Evolutionary conservation across 306 rosid species (phyloP).

Genomic region (Hippophae gyantsensis): DNA sequence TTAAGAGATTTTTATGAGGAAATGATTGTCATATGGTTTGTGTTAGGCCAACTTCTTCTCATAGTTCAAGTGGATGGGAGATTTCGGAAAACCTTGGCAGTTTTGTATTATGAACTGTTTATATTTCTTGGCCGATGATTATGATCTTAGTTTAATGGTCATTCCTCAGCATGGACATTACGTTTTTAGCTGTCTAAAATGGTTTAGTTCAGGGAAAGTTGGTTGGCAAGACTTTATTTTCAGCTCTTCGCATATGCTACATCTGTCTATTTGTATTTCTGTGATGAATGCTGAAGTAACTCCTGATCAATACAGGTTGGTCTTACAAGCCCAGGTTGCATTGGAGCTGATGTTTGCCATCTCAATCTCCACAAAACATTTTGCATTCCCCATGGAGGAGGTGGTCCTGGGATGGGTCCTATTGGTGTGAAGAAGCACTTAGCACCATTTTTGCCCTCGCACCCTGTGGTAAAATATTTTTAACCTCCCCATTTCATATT

Average conservation of each 20-base stretch:
- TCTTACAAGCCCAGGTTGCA: constrained; percentile 95
- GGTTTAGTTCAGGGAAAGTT: background rate
- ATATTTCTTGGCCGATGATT: background rate
- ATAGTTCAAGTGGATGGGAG: background rate
- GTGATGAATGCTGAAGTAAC: constrained; percentile 4
- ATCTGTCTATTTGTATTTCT: constrained; percentile 11
- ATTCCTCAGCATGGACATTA: too few relatives aligned
- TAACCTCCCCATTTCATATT: constrained; percentile 1
- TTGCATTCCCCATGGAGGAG: constrained; percentile 99
- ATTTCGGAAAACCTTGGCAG: background rate
- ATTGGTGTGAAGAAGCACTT: constrained; percentile 99
- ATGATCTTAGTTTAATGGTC: too few relatives aligned
- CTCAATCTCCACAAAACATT: constrained; percentile 98
- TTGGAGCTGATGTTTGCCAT: constrained; percentile 99
- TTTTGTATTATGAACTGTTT: background rate
- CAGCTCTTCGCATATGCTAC: too few relatives aligned
- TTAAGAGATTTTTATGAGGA: background rate
- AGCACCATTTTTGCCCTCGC: constrained; percentile 97
- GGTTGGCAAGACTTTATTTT: too few relatives aligned
- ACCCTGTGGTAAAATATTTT: constrained; percentile 70
- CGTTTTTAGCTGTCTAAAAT: too few relatives aligned
- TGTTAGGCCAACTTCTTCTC: background rate
- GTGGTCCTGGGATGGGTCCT: constrained; percentile 99
- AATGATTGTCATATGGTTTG: background rate
- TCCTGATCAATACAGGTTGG: constrained; percentile 56